Evolutionary conservation across 1,284 basidiomycete genomes (phyloP).

Genomic region (Gymnopus androsaceus): DNA sequence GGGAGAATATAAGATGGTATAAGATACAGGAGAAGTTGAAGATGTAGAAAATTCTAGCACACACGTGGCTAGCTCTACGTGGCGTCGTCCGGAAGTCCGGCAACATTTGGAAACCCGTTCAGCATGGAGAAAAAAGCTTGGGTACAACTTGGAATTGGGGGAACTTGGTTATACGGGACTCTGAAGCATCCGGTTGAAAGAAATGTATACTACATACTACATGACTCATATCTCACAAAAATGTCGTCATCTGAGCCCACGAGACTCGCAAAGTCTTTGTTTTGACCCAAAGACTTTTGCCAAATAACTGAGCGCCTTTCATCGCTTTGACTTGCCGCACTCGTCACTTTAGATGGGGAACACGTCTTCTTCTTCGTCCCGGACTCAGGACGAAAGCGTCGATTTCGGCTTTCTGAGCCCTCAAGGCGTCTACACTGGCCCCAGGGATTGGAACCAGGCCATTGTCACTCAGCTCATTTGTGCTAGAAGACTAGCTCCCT

Average conservation of each 20-base stretch:
- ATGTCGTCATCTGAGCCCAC: background rate
- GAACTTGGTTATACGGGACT: background rate
- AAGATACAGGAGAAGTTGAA: constrained; percentile 1
- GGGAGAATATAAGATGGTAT: constrained; percentile 24
- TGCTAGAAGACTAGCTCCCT: constrained; percentile 88
- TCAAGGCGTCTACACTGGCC: constrained; percentile 87
- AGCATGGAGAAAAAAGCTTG: too few species aligned
- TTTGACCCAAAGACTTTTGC: too few species aligned
- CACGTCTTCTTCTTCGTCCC: constrained; percentile 68
- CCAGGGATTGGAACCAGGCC: constrained; percentile 88
- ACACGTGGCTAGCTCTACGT: background rate
- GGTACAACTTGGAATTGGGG: too few species aligned
- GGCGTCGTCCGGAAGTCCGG: too few species aligned
- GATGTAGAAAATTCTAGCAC: background rate
- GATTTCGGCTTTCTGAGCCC: constrained; percentile 85
- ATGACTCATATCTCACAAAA: background rate
- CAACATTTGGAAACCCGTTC: too few species aligned
- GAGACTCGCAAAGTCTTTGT: too few species aligned
- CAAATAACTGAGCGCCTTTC: too few species aligned
- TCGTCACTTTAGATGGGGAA: too few species aligned
- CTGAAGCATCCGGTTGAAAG: background rate
- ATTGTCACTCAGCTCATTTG: constrained; percentile 87
- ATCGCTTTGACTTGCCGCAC: too few species aligned
- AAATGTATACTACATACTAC: background rate
- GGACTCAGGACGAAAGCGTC: constrained; percentile 75